phyloP scores from a whole-genome alignment of 768 basidiomycete genomes.

The Multifurca ochricompacta region DNA sequence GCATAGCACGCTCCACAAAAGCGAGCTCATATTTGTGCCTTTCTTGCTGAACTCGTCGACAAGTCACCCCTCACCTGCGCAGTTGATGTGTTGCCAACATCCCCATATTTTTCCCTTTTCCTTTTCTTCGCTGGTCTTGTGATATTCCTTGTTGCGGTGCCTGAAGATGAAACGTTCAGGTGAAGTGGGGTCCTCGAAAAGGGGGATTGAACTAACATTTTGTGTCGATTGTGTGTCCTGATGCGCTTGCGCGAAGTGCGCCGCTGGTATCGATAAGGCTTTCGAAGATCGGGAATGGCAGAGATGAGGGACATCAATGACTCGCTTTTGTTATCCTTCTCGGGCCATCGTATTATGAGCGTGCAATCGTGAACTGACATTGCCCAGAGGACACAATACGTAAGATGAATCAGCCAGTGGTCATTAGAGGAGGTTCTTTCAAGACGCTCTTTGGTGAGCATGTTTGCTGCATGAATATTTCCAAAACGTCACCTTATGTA shows the following conservation, averaged over 20 bases:
- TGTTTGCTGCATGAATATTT: too few species aligned
- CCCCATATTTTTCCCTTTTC: too few species aligned
- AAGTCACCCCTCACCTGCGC: too few species aligned
- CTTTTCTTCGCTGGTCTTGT: too few species aligned
- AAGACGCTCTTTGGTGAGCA: slow-evolving; percentile 3
- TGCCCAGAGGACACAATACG: slow-evolving; percentile 46
- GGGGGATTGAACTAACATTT: slow-evolving; percentile 41
- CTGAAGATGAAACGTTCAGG: slow-evolving; percentile 56
- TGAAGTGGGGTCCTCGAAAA: background rate
- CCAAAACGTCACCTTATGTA: too few species aligned
- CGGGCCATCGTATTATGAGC: slow-evolving; percentile 57
- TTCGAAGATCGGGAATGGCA: background rate
- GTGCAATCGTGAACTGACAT: slow-evolving; percentile 48
- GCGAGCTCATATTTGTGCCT: too few species aligned
- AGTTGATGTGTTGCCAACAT: too few species aligned
- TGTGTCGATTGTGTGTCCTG: slow-evolving; percentile 77
- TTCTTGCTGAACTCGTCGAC: too few species aligned
- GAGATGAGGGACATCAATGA: background rate
- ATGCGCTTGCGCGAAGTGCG: slow-evolving; percentile 64
- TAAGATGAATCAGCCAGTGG: slow-evolving; percentile 53
- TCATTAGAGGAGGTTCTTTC: slow-evolving; percentile 4
- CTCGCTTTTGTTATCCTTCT: slow-evolving; percentile 69
- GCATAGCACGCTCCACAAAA: too few species aligned
- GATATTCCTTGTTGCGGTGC: too few species aligned
- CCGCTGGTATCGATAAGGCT: slow-evolving; percentile 78